phyloP scores from a whole-genome alignment of 192 early-diverging fungal genomes.

The Coemansia sp. region DNA sequence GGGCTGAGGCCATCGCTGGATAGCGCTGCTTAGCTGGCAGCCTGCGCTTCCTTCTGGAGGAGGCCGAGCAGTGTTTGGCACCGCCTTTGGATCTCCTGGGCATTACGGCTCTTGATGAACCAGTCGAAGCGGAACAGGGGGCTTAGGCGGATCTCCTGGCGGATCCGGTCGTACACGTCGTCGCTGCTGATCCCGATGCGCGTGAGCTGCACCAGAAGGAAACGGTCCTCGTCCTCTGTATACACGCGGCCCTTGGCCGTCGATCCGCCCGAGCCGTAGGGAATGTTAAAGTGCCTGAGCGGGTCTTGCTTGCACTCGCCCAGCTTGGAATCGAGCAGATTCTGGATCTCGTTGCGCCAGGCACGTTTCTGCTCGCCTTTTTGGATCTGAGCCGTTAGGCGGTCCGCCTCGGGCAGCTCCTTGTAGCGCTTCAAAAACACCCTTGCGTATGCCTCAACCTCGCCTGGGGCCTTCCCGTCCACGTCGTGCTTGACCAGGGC shows the following conservation, averaged over 20 bases:
- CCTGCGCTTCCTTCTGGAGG: constrained; percentile 36
- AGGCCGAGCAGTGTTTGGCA: constrained; percentile 74
- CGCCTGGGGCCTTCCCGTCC: constrained; percentile 85
- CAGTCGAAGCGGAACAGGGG: constrained; percentile 93
- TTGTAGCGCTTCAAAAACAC: constrained; percentile 87
- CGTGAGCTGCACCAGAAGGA: constrained; percentile 83
- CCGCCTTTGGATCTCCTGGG: constrained; percentile 74
- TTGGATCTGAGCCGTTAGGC: constrained; percentile 77
- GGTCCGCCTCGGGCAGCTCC: constrained; percentile 86
- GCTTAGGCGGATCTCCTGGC: constrained; percentile 73
- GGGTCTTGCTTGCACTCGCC: constrained; percentile 62
- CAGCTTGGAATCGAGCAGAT: constrained; percentile 73
- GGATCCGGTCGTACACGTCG: constrained; percentile 90
- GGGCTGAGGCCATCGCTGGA: no score
- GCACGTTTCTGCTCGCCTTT: constrained; percentile 79
- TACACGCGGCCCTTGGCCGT: constrained; percentile 76
- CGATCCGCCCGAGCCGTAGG: constrained; percentile 67
- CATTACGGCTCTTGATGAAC: constrained; percentile 94
- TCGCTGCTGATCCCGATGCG: constrained; percentile 85
- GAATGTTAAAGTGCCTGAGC: constrained; percentile 81
- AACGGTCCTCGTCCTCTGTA: constrained; percentile 97
- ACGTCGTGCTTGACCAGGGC: constrained; percentile 75
- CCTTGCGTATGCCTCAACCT: constrained; percentile 77
- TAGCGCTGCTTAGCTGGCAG: constrained; percentile 4
- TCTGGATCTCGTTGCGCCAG: constrained; percentile 76